Evolutionary conservation across 192 early-diverging fungal species (phyloP).

Genomic region (Ambispora gerdemannii): DNA sequence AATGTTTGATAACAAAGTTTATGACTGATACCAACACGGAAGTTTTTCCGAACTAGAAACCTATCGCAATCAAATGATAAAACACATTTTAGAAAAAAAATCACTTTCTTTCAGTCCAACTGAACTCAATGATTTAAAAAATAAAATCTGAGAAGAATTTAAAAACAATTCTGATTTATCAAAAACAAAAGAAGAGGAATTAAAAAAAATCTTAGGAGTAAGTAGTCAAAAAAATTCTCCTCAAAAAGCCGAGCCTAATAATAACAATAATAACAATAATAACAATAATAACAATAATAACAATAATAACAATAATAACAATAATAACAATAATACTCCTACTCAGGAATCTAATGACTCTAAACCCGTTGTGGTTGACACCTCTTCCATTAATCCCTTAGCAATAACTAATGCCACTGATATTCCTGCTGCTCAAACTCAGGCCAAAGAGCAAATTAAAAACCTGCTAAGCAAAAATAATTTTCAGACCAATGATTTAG

Average conservation of each 20-base stretch:
- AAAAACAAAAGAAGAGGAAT: background rate
- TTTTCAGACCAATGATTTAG: background rate
- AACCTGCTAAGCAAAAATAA: background rate
- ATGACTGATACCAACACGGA: background rate
- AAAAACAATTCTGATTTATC: background rate
- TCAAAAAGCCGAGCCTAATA: background rate
- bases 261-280: background rate
- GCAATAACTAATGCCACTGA: slow-evolving; percentile 4
- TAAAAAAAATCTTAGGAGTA: background rate
- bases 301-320: background rate
- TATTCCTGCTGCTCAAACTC: background rate
- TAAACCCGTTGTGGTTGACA: background rate
- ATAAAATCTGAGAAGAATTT: background rate
- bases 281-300: background rate
- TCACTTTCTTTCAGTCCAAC: background rate
- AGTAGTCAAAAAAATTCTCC: too few relatives aligned
- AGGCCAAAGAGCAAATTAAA: slow-evolving; percentile 6
- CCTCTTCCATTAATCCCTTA: background rate
- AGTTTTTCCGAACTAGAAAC: background rate
- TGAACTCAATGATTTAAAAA: background rate
- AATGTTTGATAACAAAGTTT: background rate
- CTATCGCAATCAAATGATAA: background rate
- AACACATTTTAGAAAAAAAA: background rate
- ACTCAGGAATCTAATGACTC: background rate
- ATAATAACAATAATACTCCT: too few relatives aligned